These are phyloP conservation scores for Ustilago hordei DNA, from an alignment of 1,284 basidiomycete species.

Conservation along the genomic window DNA sequence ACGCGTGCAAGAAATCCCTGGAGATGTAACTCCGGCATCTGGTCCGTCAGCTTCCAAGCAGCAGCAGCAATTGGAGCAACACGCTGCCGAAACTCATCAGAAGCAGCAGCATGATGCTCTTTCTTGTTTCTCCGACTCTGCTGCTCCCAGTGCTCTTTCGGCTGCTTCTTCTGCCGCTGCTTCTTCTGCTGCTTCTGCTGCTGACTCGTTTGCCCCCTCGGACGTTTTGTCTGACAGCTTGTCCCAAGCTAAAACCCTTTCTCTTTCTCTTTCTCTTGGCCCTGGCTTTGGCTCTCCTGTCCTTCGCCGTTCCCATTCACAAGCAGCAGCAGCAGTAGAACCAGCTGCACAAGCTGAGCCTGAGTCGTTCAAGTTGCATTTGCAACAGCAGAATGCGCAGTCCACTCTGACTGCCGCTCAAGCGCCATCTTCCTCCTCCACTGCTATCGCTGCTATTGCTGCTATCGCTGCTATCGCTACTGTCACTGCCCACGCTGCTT, in stretches of 20 bases:
- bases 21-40: neutral
- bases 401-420: no score
- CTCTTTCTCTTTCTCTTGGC: slow-evolving; percentile 2
- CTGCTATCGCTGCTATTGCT: neutral
- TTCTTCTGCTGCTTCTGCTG: slow-evolving; percentile 9
- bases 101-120: neutral
- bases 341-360: neutral
- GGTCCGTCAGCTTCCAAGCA: neutral
- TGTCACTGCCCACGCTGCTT: slow-evolving; percentile 6
- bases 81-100: slow-evolving; percentile 10
- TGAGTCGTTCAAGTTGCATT: slow-evolving; percentile 3
- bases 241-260: neutral
- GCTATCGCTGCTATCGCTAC: neutral
- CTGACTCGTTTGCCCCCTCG: neutral
- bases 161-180: slow-evolving; percentile 5
- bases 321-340: neutral
- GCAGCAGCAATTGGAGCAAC: neutral
- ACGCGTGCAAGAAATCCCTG: slow-evolving; percentile 6
- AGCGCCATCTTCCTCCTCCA: slow-evolving; percentile 16
- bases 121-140: slow-evolving; percentile 3
- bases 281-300: neutral
- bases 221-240: neutral
- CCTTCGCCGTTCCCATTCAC: slow-evolving; percentile 4
- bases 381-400: neutral
- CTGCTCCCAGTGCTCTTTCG: neutral